Conservation (phyloP, 192 early-diverging fungal species). For the Gonapodya prolifera region DNA sequence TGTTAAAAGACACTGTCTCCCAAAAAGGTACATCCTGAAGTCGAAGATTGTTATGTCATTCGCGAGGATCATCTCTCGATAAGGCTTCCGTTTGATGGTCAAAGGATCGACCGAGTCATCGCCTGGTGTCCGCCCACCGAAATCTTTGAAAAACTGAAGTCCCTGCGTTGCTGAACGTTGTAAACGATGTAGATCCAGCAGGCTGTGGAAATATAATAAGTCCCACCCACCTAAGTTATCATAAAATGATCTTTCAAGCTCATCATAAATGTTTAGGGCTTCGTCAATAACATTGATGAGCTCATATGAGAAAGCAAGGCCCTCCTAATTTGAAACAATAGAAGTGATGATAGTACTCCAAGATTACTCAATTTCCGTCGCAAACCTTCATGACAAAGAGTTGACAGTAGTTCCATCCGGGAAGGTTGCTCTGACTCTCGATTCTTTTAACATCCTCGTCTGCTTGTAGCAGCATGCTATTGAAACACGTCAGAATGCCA, state of each 20-base stretch:
- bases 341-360: background rate
- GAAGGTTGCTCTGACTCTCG: slow-evolving; percentile 84
- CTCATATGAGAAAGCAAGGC: slow-evolving; percentile 72
- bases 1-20: slow-evolving; percentile 72
- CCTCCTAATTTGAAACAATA: slow-evolving; percentile 38
- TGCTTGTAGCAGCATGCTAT: slow-evolving; percentile 69
- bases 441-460: slow-evolving; percentile 74
- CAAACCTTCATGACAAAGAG: slow-evolving; percentile 86
- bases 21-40: slow-evolving; percentile 91
- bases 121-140: slow-evolving; percentile 71
- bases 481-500: slow-evolving; percentile 55
- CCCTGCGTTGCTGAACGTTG: slow-evolving; percentile 38
- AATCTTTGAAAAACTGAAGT: slow-evolving; percentile 83
- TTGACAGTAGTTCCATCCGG: slow-evolving; percentile 98
- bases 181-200: background rate
- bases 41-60: slow-evolving; percentile 91
- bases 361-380: background rate
- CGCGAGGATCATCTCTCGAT: slow-evolving; percentile 76
- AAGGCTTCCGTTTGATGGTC: slow-evolving; percentile 62
- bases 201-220: background rate
- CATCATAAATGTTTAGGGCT: slow-evolving; percentile 89
- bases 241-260: slow-evolving; percentile 88
- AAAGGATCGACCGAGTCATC: slow-evolving; percentile 83
- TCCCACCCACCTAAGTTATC: slow-evolving; percentile 68
- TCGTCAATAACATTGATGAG: slow-evolving; percentile 78